Base-by-base conservation (phyloP, 2,329 filamentous ascomycete species). In the Fusarium sp. region DNA sequence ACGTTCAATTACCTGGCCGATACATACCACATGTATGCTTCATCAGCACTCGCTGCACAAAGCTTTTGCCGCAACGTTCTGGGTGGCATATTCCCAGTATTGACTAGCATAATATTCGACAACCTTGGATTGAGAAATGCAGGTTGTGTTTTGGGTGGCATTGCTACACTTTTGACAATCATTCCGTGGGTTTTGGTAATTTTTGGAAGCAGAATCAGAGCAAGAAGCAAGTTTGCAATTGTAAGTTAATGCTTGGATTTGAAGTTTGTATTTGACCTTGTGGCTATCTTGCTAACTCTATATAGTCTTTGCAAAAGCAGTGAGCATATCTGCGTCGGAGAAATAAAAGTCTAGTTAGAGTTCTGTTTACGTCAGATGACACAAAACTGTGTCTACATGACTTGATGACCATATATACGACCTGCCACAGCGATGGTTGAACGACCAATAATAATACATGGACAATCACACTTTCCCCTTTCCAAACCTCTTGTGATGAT, bases 1-100 rank as follows among this genome's bases (percentile, higher is more conserved):
- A 92, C 93, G 0, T 97, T 97, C 81, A 97, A 97, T 76, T 97
- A 97, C 72, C 84, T 97, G 2, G 93, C 94, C 20, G 94, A 97
- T 75, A 90, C 90, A 2, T 97, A 97, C 77, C 91, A 94, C 75
- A 84, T 87, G 4, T 97, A 95, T 73, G 93, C 94, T 0, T 93
- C 90, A 39, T 96, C 92, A 1, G 94, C 94, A 0, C 82, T 97
- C 7, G 94, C 94, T 0, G 93, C 94, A 1, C 93, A 97, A 80
- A 91, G 88, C 17, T 96, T 92, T 76, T 95, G 92, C 72, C 87
- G 94, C 13, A 97, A 97, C 75, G 82, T 97, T 3, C 81, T 97
- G 0, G 93, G 90, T 10, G 94, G 93, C 3, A 79, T 89, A 0
- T 97, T 97, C 67, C 94, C 94, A 0, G 82, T 97, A 1, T 86